phyloP scores from a whole-genome alignment of 2,329 filamentous ascomycete species.

The Fusarium graminum region DNA sequence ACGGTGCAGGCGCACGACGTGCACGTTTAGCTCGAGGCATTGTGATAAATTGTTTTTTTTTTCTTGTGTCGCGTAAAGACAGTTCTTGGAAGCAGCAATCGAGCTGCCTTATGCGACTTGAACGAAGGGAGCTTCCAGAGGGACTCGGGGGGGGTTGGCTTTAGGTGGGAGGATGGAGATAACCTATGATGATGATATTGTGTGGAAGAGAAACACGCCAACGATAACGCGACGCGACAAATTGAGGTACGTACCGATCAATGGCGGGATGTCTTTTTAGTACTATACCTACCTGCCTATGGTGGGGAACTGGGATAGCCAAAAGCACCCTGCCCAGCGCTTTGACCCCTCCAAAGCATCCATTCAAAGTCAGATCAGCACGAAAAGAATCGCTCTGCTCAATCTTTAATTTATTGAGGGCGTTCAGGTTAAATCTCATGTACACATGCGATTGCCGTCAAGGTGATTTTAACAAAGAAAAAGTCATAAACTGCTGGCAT shows the following conservation, averaged over 20 bases:
- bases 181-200: constrained; percentile 45
- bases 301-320: constrained; percentile 4
- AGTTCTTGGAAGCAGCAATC: background rate
- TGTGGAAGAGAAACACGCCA: constrained; percentile 48
- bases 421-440: background rate
- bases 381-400: constrained; percentile 3
- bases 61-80: constrained; percentile 1
- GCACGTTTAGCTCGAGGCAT: constrained; percentile 52
- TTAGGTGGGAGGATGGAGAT: constrained; percentile 12
- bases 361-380: constrained; percentile 14
- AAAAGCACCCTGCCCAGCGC: constrained; percentile 29
- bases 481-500: background rate
- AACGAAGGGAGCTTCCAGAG: constrained; percentile 7
- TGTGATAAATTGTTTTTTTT: constrained; percentile 8
- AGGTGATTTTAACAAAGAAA: background rate
- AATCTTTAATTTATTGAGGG: background rate
- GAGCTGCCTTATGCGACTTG: constrained; percentile 14
- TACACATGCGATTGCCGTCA: background rate
- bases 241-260: constrained; percentile 29
- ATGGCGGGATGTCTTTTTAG: background rate
- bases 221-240: constrained; percentile 51
- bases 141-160: constrained; percentile 9
- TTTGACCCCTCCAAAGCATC: constrained; percentile 29
- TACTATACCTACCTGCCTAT: too few relatives aligned
- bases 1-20: constrained; percentile 47